Percentiles rank a stretch among this genome's conserved stretches.
These are phyloP conservation scores for Nymphaea thermarum DNA, from an alignment of 164 flowering plant genomes.

Conservation along the genomic window DNA sequence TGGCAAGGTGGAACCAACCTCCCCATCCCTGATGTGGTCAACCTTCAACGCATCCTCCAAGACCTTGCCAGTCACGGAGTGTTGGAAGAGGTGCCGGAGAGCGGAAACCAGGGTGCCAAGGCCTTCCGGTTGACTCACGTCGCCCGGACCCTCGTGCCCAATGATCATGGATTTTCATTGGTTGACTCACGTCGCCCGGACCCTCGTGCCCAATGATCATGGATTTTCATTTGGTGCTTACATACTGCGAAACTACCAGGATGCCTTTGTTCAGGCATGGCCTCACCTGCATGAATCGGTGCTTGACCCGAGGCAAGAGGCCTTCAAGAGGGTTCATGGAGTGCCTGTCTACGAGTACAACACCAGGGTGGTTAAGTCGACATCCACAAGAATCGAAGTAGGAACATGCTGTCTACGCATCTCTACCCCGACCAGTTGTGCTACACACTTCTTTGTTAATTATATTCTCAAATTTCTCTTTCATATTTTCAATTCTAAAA, in stretches of 20 bases:
- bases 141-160: constrained; percentile 50
- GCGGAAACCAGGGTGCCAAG: constrained; percentile 9
- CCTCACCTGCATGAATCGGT: constrained; percentile 49
- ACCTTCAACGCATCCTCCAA: constrained; percentile 62
- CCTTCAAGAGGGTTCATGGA: constrained; percentile 56
- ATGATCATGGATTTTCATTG: constrained; percentile 63
- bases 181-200: constrained; percentile 41
- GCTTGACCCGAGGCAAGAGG: constrained; percentile 33
- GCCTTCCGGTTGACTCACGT: constrained; percentile 44
- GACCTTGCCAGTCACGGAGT: constrained; percentile 48
- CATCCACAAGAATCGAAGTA: constrained; percentile 54
- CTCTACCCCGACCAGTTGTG: constrained; percentile 73
- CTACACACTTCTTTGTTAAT: constrained; percentile 31
- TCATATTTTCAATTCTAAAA: no score
- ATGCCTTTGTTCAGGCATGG: constrained; percentile 53
- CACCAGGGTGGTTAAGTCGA: constrained; percentile 52
- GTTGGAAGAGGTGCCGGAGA: constrained; percentile 33
- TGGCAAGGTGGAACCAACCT: constrained; percentile 44
- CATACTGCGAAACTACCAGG: constrained; percentile 72
- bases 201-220: constrained; percentile 22
- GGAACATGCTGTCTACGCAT: constrained; percentile 65
- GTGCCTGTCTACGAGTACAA: constrained; percentile 46
- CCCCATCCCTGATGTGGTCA: constrained; percentile 55
- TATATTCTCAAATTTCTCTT: not conserved
- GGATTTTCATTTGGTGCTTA: constrained; percentile 54